These are phyloP conservation scores for Scleroderma bovista DNA, from an alignment of 768 basidiomycete genomes.

Conservation along the genomic window DNA sequence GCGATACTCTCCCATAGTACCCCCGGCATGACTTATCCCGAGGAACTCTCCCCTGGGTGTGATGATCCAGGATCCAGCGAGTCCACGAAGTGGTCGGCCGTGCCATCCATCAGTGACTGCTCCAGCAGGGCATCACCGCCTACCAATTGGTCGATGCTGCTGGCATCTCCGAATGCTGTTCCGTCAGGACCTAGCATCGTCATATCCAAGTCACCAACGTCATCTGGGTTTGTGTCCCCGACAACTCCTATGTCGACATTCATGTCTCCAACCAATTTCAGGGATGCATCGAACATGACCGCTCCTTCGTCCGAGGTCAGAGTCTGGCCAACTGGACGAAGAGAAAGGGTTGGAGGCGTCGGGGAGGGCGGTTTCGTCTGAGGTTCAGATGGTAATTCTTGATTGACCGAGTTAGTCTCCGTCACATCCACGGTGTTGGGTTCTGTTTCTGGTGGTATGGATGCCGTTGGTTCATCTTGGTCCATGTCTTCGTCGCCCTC, in stretches of 20 bases:
- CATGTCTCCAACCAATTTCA: neutral
- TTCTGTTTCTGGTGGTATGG: constrained; percentile 35
- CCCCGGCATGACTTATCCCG: neutral
- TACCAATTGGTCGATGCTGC: constrained; percentile 55
- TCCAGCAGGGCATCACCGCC: constrained; percentile 49
- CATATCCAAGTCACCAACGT: constrained; percentile 55
- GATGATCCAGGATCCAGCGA: constrained; percentile 17
- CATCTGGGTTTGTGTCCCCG: constrained; percentile 22
- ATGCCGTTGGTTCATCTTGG: constrained; percentile 49
- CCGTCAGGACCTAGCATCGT: constrained; percentile 62
- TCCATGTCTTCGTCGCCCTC: constrained; percentile 76
- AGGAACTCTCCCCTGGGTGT: constrained; percentile 9
- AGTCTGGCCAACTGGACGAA: constrained; percentile 44
- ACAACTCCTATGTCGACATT: constrained; percentile 39
- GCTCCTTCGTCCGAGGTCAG: constrained; percentile 41
- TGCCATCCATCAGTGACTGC: constrained; percentile 53
- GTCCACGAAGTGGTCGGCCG: constrained; percentile 53
- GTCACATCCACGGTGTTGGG: constrained; percentile 31
- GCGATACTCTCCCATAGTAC: neutral
- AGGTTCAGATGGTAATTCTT: constrained; percentile 41
- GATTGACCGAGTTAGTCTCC: constrained; percentile 29
- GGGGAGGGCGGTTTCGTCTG: constrained; percentile 45
- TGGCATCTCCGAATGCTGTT: constrained; percentile 45
- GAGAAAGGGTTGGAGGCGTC: constrained; percentile 45
- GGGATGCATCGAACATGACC: neutral